phyloP scores from a whole-genome alignment of 140 eudicot genomes.

The Anethum foeniculum region DNA sequence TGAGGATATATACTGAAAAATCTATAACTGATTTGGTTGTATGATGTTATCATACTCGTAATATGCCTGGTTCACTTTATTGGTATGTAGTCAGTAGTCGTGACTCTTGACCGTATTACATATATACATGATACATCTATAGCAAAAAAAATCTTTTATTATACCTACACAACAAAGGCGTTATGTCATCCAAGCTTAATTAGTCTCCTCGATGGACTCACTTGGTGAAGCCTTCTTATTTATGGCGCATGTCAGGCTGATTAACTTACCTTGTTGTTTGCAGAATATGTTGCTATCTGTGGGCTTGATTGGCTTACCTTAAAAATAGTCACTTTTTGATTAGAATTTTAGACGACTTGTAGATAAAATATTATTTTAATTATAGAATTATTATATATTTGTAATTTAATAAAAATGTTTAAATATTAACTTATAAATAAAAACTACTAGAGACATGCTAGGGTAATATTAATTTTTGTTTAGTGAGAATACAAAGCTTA shows the following conservation, averaged over 20 bases:
- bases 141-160: too few relatives aligned
- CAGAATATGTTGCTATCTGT: neutral
- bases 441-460: neutral
- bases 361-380: neutral
- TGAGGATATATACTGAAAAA: neutral
- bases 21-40: neutral
- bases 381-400: neutral
- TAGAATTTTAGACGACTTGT: neutral
- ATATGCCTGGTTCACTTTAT: slow-evolving; percentile 1
- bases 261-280: neutral
- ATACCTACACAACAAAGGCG: neutral
- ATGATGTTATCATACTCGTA: neutral
- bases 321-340: neutral
- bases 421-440: too few relatives aligned
- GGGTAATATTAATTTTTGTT: neutral
- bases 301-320: neutral
- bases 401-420: neutral
- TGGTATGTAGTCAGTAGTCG: neutral
- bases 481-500: neutral
- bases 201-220: slow-evolving; percentile 8
- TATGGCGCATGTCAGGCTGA: slow-evolving; percentile 13
- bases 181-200: neutral
- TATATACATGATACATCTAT: neutral
- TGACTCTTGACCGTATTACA: neutral
- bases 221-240: slow-evolving; percentile 1